These are phyloP conservation scores for Ettlia oleoabundans DNA, from an alignment of 139 green algal species.

Conservation along the genomic window DNA sequence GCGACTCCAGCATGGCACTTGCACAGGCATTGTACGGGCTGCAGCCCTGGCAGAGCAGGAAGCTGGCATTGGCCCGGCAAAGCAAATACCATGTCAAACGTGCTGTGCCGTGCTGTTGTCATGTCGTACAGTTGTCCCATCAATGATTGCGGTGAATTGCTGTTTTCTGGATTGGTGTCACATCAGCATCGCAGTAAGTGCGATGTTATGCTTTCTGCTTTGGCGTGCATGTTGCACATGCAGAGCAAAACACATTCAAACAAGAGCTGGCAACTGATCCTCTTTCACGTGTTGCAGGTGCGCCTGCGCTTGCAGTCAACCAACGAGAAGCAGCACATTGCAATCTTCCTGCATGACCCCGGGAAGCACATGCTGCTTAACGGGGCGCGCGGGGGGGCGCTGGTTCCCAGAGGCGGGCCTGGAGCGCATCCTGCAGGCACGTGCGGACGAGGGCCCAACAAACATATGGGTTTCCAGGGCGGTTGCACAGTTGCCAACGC, in stretches of 20 bases:
- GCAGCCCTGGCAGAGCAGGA: not conserved
- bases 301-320: not conserved
- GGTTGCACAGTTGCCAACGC: too few species aligned
- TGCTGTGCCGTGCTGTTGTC: not conserved
- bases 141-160: not conserved
- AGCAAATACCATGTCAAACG: too few species aligned
- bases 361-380: not conserved
- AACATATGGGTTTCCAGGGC: too few species aligned
- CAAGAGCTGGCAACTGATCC: not conserved
- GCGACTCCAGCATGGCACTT: too few species aligned
- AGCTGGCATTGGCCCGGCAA: too few species aligned
- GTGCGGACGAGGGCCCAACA: too few species aligned
- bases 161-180: not conserved
- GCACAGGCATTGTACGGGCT: too few species aligned
- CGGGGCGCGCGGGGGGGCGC: too few species aligned
- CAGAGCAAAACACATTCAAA: too few species aligned
- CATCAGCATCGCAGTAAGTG: slow-evolving; percentile 14
- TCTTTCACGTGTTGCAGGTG: not conserved
- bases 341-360: slow-evolving; percentile 8
- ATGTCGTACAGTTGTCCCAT: not conserved
- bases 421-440: not conserved
- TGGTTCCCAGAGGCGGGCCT: not conserved
- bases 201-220: too few species aligned
- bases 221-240: too few species aligned
- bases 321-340: not conserved